Percentiles rank a stretch among this genome's conserved stretches.
phyloP scores from a whole-genome alignment of 1,284 basidiomycete genomes.

The Ustilago bromivora region DNA sequence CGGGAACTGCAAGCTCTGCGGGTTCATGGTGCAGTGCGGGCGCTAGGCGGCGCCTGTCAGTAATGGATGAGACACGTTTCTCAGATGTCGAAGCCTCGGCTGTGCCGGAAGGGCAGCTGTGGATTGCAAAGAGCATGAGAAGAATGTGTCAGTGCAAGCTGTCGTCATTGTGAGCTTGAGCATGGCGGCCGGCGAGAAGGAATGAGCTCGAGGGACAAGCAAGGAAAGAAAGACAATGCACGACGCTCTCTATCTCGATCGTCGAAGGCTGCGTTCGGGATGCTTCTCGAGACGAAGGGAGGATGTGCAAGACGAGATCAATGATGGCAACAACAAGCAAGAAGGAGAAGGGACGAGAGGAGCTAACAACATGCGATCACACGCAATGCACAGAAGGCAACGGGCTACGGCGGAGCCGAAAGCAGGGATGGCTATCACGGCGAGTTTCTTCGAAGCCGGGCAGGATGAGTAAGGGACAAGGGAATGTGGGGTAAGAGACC shows the following conservation, averaged over 20 bases:
- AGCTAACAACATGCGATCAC: neutral
- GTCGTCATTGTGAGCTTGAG: neutral
- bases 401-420: slow-evolving; percentile 1
- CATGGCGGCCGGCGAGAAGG: neutral
- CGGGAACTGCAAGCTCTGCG: slow-evolving; percentile 25
- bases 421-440: neutral
- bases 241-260: neutral
- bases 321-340: neutral
- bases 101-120: neutral
- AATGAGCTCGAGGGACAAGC: neutral
- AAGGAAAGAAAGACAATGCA: neutral
- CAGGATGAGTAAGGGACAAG: neutral
- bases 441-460: neutral
- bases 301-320: neutral
- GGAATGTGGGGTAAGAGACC: slow-evolving; percentile 9
- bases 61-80: neutral
- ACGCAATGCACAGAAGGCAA: neutral
- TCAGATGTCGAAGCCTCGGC: neutral
- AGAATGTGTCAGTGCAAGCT: neutral
- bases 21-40: slow-evolving; percentile 15
- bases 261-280: neutral
- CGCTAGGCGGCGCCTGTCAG: neutral
- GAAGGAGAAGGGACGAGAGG: neutral
- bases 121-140: neutral
- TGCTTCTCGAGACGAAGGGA: neutral